phyloP scores from a whole-genome alignment of 2,329 filamentous ascomycete genomes.

The Ophiostoma pallidulum region DNA sequence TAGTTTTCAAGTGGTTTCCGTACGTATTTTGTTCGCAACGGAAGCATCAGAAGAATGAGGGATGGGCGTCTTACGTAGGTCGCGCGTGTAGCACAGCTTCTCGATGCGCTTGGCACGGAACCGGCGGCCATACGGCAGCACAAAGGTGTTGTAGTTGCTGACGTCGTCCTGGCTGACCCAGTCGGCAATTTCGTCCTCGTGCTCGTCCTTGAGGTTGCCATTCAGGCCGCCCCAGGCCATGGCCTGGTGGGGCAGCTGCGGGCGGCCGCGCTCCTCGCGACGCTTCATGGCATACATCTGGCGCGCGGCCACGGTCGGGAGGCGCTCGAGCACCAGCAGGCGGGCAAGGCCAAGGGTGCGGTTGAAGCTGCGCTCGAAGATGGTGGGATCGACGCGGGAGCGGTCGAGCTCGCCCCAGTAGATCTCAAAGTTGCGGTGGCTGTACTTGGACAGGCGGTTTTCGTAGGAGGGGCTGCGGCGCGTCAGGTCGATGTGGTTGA shows the following conservation, averaged over 20 bases:
- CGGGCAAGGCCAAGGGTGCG: slow-evolving; percentile 69
- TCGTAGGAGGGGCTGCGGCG: slow-evolving; percentile 80
- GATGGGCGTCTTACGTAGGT: slow-evolving; percentile 41
- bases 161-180: slow-evolving; percentile 72
- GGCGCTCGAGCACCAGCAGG: slow-evolving; percentile 67
- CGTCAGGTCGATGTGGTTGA: slow-evolving; percentile 69
- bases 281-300: slow-evolving; percentile 63
- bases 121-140: slow-evolving; percentile 54
- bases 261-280: slow-evolving; percentile 62
- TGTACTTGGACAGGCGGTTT: slow-evolving; percentile 78
- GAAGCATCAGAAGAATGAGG: too few relatives aligned
- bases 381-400: slow-evolving; percentile 70
- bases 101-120: slow-evolving; percentile 65
- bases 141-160: slow-evolving; percentile 71
- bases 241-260: slow-evolving; percentile 28
- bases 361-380: slow-evolving; percentile 73
- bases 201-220: slow-evolving; percentile 67
- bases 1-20: neutral
- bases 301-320: slow-evolving; percentile 59
- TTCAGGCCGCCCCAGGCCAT: slow-evolving; percentile 25
- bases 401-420: slow-evolving; percentile 70
- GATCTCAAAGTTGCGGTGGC: slow-evolving; percentile 74
- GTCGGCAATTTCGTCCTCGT: slow-evolving; percentile 75
- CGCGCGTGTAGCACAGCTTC: slow-evolving; percentile 71
- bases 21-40: too few relatives aligned